Conservation (phyloP, 495 filamentous ascomycete species). For the Xeromyces bisporus region DNA sequence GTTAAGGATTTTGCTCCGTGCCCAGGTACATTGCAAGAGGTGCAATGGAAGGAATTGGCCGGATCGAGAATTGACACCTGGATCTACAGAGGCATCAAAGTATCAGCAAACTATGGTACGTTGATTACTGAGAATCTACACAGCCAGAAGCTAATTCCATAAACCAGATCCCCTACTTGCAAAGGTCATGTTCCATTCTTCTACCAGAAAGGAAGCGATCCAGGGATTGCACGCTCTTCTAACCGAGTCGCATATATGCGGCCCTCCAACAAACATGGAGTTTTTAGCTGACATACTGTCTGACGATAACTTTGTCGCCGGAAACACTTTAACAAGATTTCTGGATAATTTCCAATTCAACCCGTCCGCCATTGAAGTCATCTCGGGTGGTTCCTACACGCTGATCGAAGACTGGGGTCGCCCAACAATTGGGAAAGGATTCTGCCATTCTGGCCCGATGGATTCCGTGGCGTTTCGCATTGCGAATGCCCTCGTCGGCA, state of each 20-base stretch:
- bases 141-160: too few relatives aligned
- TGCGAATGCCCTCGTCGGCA: slow-evolving; percentile 43
- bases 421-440: slow-evolving; percentile 33
- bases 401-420: slow-evolving; percentile 41
- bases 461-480: slow-evolving; percentile 37
- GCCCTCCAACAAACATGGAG: slow-evolving; percentile 40
- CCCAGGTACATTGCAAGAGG: slow-evolving; percentile 38
- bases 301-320: slow-evolving; percentile 22
- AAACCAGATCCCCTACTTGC: slow-evolving; percentile 39
- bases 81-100: slow-evolving; percentile 36
- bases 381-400: slow-evolving; percentile 38
- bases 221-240: slow-evolving; percentile 26
- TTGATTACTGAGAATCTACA: too few relatives aligned
- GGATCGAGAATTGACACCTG: slow-evolving; percentile 44
- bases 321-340: slow-evolving; percentile 37
- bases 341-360: slow-evolving; percentile 31
- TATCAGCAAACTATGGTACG: slow-evolving; percentile 37
- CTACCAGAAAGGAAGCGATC: slow-evolving; percentile 25
- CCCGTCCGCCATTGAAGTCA: slow-evolving; percentile 38
- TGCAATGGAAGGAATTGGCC: slow-evolving; percentile 29
- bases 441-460: slow-evolving; percentile 37
- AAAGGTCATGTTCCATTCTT: slow-evolving; percentile 39
- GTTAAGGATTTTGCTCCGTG: slow-evolving; percentile 37
- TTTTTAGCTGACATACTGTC: slow-evolving; percentile 32
- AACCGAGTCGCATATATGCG: slow-evolving; percentile 28